Conservation (phyloP, 1,284 basidiomycete species). For the Neonothopanus nambi region DNA sequence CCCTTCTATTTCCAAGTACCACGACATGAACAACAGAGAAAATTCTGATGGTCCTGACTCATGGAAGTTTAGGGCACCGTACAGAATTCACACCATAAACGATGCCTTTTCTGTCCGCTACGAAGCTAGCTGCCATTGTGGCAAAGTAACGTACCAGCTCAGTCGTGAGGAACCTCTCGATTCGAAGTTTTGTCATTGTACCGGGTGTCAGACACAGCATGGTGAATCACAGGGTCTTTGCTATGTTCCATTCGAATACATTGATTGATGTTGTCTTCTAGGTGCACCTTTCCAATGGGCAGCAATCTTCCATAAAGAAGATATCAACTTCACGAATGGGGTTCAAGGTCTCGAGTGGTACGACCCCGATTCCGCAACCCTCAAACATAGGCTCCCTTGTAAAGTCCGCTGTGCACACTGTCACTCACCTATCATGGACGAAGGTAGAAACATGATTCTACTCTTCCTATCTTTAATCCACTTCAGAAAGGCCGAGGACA, state of each 20-base stretch:
- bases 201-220: background rate
- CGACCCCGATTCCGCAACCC: background rate
- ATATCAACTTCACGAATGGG: no score
- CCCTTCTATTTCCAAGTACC: no score
- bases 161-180: background rate
- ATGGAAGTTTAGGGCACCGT: no score
- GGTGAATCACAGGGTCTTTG: background rate
- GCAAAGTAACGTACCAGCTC: background rate
- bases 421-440: slow-evolving; percentile 5
- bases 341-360: no score
- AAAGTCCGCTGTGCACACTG: slow-evolving; percentile 6
- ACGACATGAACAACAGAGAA: no score
- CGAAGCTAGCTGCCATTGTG: background rate
- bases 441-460: slow-evolving; percentile 9
- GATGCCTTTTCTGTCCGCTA: no score
- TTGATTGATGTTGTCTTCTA: no score
- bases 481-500: background rate
- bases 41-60: no score
- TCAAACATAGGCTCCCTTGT: slow-evolving; percentile 1
- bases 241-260: no score
- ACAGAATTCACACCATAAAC: no score
- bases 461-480: slow-evolving; percentile 1
- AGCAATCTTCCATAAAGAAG: no score
- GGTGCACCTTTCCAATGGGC: no score
- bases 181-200: slow-evolving; percentile 8